Percentiles rank a stretch among this genome's conserved stretches.
These are phyloP conservation scores for Scutellaria galericulata DNA, from an alignment of 257 asterid species.

Conservation along the genomic window DNA sequence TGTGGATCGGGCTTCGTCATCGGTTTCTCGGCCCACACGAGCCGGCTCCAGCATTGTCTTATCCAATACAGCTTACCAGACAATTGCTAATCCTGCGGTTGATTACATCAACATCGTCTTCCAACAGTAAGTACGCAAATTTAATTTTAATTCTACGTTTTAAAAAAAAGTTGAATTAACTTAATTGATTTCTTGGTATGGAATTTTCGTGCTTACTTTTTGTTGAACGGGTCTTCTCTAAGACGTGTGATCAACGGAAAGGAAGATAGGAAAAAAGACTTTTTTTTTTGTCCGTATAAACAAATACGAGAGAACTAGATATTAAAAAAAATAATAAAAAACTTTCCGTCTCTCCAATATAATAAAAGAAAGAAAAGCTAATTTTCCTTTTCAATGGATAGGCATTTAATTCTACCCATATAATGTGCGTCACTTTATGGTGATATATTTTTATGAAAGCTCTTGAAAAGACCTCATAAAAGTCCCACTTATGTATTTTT, in stretches of 20 bases:
- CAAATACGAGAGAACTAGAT: background rate
- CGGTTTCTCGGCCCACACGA: conserved; percentile 53
- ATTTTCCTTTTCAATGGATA: background rate
- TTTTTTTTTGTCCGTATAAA: background rate
- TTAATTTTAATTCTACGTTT: no score
- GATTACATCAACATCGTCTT: conserved; percentile 56
- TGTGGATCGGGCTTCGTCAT: conserved; percentile 67
- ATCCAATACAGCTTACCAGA: conserved; percentile 52
- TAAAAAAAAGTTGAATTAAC: background rate
- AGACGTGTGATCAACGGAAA: conserved; percentile 15
- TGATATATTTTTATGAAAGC: no score
- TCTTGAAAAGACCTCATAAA: no score
- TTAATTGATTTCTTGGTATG: background rate
- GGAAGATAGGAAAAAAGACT: background rate
- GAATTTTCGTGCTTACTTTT: conserved; percentile 6
- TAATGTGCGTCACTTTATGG: background rate
- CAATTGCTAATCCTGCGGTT: conserved; percentile 47
- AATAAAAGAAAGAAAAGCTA: no score
- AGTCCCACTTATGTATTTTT: no score
- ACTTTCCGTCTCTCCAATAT: no score
- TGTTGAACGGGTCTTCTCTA: conserved; percentile 26
- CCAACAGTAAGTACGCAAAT: conserved; percentile 51
- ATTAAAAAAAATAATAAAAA: no score
- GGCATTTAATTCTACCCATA: background rate
- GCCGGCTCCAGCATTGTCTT: conserved; percentile 57